Evolutionary conservation across 2,329 filamentous ascomycete species (phyloP).

Genomic region (Scedosporium minutisporum): DNA sequence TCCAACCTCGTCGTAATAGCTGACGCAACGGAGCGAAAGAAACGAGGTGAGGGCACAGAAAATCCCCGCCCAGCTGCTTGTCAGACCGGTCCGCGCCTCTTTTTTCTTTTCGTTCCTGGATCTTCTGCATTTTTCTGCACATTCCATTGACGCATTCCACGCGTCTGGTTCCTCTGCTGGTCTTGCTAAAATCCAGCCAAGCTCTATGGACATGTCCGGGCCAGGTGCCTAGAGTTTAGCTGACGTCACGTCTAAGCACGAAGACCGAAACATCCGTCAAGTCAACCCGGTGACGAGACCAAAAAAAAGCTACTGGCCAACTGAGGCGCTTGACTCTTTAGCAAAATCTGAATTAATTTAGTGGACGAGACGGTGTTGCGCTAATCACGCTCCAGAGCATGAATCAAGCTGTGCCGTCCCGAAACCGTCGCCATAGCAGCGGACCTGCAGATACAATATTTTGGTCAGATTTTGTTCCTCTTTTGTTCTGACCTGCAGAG

Average conservation of each 20-base stretch:
- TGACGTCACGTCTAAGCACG: background rate
- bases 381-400: background rate
- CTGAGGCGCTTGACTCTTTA: background rate
- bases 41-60: background rate
- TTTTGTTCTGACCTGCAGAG: background rate
- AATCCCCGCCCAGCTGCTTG: background rate
- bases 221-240: background rate
- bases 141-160: background rate
- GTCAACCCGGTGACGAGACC: background rate
- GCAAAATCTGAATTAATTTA: background rate
- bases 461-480: background rate
- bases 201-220: background rate
- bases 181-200: background rate
- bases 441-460: background rate
- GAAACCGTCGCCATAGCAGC: conserved; percentile 1
- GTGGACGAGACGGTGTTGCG: background rate
- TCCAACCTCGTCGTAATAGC: background rate
- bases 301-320: background rate
- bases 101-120: background rate
- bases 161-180: background rate
- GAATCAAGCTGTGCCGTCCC: background rate
- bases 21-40: background rate
- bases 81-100: background rate
- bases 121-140: background rate
- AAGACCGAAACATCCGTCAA: background rate